Base-by-base conservation (phyloP, 345 rosid genomes). In the Arabis hirsuta region DNA sequence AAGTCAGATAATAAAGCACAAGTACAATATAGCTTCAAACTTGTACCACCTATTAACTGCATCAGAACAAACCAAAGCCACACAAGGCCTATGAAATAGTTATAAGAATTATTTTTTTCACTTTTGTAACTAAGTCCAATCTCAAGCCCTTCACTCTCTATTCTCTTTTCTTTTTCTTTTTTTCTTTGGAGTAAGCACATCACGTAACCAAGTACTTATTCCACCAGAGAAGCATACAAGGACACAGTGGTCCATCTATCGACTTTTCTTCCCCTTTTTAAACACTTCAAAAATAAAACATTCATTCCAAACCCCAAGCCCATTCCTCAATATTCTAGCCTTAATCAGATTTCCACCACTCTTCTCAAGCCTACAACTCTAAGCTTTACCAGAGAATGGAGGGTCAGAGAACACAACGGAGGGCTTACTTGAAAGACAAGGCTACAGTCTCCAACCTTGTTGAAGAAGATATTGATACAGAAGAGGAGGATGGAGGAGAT, bases 391-490 rank as follows among this genome's bases (percentile, higher is more conserved):
- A 57, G 44, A 60, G 19, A 50, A 81, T 85, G 87, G 85, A 84
- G 56, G 69, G 81, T 13, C 74, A 24, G 42, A 55, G 68, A 62
- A 39, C 71, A 31, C 82, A 71, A 62, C 73, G 78, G 4, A 76
- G 81, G 76, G 76, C 73, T 55, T 60, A 59, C 61, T 55, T 65
- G 51, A 78, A 74, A 69, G 81, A 77, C 32, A 88, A 77, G 62
- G 68, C 57, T 12, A 71, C 53, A 67, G 65, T 50, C 59, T 78
- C 71, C 52, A 80, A 55, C 67, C 63, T 80, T 68, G 74, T 44
- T 29, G 84, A 81, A 34, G 95, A 83, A 32, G 88, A 83, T 39
- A 47, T 79, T 50, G 88, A 85, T 43, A 84, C 82, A 26, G 89
- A 89, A 51, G 79, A 82, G 34, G 88, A 85, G 10, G 87, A 31